Evolutionary conservation across 148 eudicot genomes (phyloP), one percentile per base, ranked within the genome.

Genomic region (Simmondsia chinensis): DNA sequence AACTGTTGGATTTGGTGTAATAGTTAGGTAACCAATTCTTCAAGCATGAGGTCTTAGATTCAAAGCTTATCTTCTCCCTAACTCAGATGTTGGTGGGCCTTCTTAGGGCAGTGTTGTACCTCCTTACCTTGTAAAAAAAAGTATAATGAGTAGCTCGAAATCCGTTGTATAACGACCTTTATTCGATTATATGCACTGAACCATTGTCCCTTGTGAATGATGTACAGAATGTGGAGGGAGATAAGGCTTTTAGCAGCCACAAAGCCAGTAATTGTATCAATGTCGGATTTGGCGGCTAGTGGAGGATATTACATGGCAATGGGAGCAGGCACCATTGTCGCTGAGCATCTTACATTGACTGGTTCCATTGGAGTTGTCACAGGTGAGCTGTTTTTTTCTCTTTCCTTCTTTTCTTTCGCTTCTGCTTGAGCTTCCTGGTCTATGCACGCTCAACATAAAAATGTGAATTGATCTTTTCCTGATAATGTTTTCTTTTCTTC

Each of bases 251-350:
- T 89, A 52, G 93, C 93, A 20, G 85, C 69, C 30, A 58, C 71
- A 31, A 81, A 74, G 57, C 97, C 97, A 56, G 97, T 89, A 6
- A 48, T 89, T 57, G 93, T 95, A 66, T 89, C 97, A 28, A 85
- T 89, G 97, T 76, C 71, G 12, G 95, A 91, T 74, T 85, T 84
- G 47, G 95, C 97, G 29, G 97, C 97, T 70, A 89, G 97, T 60
- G 97, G 97, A 49, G 97, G 97, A 49, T 89, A 89, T 57, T 89
- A 85, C 56, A 84, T 89, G 95, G 93, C 97, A 44, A 89, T 89
- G 97, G 97, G 72, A 39, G 80, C 97, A 9, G 78, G 66, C 18
- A 30, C 72, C 39, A 85, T 89, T 54, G 76, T 89, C 49, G 87
- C 97, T 19, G 97, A 89, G 69, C 65, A 72, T 51, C 95, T 89